Evolutionary conservation across 129 eudicot species (phyloP).

Genomic region (Escallonia herrerae): DNA sequence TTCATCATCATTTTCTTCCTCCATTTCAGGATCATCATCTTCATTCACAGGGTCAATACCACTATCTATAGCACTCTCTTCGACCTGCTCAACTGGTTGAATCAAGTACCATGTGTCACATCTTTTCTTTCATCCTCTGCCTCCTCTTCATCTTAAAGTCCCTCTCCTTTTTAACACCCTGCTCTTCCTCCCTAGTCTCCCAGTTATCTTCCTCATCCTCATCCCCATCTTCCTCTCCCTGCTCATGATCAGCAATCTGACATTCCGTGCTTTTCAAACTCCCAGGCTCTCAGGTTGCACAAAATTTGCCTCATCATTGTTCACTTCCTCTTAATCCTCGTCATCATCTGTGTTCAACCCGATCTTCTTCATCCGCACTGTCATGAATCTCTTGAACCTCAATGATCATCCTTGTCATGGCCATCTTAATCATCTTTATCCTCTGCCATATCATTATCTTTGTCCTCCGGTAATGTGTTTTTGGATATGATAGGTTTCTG

Average conservation of each 20-base stretch:
- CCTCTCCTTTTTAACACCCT: constrained; percentile 56
- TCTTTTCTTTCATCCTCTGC: constrained; percentile 66
- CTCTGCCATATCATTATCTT: constrained; percentile 60
- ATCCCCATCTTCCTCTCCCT: constrained; percentile 91
- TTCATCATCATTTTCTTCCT: no score
- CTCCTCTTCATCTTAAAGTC: constrained; percentile 70
- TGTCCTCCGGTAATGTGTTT: constrained; percentile 76
- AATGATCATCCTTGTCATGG: constrained; percentile 74
- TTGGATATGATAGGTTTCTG: constrained; percentile 71
- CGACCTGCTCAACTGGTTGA: no score
- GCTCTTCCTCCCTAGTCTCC: constrained; percentile 88
- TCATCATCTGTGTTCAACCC: constrained; percentile 65
- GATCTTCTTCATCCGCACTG: constrained; percentile 68
- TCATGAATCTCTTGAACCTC: constrained; percentile 85
- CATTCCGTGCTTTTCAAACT: constrained; percentile 75
- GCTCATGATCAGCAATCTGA: constrained; percentile 95
- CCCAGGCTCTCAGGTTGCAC: constrained; percentile 59
- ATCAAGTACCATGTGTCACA: no score
- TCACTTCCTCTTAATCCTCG: constrained; percentile 50
- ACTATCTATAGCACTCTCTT: no score
- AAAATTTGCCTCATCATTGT: constrained; percentile 4
- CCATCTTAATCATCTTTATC: constrained; percentile 76
- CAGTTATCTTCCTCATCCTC: constrained; percentile 97
- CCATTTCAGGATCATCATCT: no score
- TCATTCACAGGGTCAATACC: no score